Evolutionary conservation across 2,329 filamentous ascomycete genomes (phyloP).

Genomic region (Gyromitra esculenta): DNA sequence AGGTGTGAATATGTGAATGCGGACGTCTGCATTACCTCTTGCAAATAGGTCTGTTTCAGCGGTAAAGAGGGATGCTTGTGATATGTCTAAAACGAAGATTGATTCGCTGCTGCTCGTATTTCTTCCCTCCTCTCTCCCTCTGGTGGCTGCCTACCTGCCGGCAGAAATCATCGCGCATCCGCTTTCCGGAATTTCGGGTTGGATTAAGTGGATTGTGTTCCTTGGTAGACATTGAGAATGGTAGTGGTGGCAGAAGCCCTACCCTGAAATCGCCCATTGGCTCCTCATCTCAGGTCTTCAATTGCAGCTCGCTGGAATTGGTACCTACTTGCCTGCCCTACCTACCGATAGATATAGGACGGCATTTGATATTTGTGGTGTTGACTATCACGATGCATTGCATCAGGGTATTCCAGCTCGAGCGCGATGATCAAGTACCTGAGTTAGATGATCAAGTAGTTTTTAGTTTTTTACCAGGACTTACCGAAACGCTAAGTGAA

Average conservation of each 20-base stretch:
- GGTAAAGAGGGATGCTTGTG: conserved; percentile 7
- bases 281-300: not conserved
- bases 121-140: not conserved
- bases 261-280: not conserved
- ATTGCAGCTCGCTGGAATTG: conserved; percentile 3
- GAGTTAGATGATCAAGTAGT: conserved; percentile 9
- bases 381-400: not conserved
- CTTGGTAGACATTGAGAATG: not conserved
- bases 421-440: not conserved
- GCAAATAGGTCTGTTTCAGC: not conserved
- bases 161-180: conserved; percentile 14
- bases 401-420: not conserved
- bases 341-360: not conserved
- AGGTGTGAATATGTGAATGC: conserved; percentile 30
- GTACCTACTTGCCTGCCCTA: not conserved
- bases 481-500: not conserved
- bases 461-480: not conserved
- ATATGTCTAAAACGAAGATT: conserved; percentile 10
- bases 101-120: conserved; percentile 9
- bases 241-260: not conserved
- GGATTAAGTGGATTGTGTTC: conserved; percentile 4
- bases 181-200: conserved; percentile 3
- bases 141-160: not conserved
- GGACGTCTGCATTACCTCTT: not conserved
- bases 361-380: not conserved